Conservation (phyloP, 148 eudicot genomes). For the Chenopodium album region DNA sequence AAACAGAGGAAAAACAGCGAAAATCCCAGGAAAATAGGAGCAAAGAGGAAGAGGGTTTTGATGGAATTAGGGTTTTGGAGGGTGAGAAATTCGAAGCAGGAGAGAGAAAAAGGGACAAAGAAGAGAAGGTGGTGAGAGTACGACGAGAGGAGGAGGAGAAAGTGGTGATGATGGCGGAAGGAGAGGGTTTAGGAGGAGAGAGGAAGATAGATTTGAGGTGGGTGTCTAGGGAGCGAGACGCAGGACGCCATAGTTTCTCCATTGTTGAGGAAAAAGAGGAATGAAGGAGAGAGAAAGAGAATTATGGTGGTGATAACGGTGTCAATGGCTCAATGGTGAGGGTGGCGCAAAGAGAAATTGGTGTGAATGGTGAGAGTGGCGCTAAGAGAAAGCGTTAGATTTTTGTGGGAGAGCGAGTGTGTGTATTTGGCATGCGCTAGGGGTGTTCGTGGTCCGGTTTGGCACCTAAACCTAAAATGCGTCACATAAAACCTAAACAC, state of each 20-base stretch:
- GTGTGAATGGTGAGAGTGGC: too few species aligned
- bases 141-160: constrained; percentile 3
- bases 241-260: constrained; percentile 33
- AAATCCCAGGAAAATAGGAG: background rate
- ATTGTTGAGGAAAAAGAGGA: background rate
- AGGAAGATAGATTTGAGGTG: constrained; percentile 21
- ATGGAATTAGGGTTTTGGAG: constrained; percentile 13
- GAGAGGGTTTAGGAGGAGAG: constrained; percentile 25
- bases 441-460: too few species aligned
- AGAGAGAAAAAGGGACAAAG: background rate
- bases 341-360: too few species aligned
- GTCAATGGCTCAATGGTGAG: too few species aligned
- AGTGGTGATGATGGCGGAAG: background rate
- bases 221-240: background rate
- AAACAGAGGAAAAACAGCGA: constrained; percentile 41
- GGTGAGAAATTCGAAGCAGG: background rate
- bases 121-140: background rate
- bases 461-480: too few species aligned
- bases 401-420: too few species aligned
- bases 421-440: too few species aligned
- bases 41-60: constrained; percentile 8
- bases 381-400: too few species aligned
- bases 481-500: too few species aligned
- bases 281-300: background rate
- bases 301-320: background rate